phyloP scores from a whole-genome alignment of 495 filamentous ascomycete species.

The Haplographium delicatum region DNA sequence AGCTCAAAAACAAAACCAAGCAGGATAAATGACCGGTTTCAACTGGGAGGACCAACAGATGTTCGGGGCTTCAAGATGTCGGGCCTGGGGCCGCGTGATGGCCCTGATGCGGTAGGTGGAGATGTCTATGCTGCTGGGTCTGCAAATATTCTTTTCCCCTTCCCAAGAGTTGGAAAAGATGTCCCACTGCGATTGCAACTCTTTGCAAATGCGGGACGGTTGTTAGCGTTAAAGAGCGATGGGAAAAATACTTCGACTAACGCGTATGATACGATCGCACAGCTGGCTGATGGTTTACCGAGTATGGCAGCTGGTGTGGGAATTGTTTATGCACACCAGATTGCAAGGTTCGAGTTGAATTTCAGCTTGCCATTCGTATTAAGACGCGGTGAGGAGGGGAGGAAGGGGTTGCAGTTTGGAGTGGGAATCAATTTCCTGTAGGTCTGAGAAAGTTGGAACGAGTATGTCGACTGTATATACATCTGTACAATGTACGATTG shows the following conservation, averaged over 20 bases:
- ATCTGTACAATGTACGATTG: constrained; percentile 6
- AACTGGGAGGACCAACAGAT: constrained; percentile 89
- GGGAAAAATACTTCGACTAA: constrained; percentile 35
- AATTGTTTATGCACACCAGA: constrained; percentile 86
- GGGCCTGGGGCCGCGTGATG: constrained; percentile 84
- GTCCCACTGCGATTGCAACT: constrained; percentile 83
- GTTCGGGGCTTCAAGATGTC: constrained; percentile 88
- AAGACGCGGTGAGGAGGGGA: constrained; percentile 72
- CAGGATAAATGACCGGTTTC: constrained; percentile 89
- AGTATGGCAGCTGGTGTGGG: constrained; percentile 85
- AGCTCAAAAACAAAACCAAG: constrained; percentile 53
- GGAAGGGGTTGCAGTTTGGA: constrained; percentile 89
- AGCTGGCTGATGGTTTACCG: constrained; percentile 69
- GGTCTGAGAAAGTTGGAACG: not conserved
- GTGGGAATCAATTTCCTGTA: constrained; percentile 93
- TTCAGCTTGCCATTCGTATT: constrained; percentile 82
- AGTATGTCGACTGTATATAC: constrained; percentile 1
- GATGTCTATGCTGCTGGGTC: constrained; percentile 87
- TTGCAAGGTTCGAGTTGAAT: constrained; percentile 91
- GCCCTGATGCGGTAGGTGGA: constrained; percentile 77
- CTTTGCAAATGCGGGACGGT: constrained; percentile 84
- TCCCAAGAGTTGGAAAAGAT: constrained; percentile 71
- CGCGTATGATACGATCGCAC: constrained; percentile 45
- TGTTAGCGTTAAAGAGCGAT: constrained; percentile 60
- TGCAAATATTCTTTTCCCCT: constrained; percentile 74